Evolutionary conservation across 179 eudicot species (phyloP).

Genomic region (Sideroxylon spinosum): DNA sequence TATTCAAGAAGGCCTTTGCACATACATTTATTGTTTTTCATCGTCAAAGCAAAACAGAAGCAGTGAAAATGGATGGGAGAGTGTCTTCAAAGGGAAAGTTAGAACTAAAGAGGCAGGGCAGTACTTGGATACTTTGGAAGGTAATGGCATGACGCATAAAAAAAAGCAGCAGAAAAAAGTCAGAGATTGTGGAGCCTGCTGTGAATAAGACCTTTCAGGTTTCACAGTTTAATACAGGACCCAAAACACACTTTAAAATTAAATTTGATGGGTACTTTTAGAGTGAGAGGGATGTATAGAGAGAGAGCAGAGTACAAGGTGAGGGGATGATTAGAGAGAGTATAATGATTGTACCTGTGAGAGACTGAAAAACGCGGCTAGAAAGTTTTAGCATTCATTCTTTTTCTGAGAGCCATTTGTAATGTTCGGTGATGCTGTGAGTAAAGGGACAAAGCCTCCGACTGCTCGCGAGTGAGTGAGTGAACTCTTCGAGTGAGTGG

Average conservation of each 20-base stretch:
- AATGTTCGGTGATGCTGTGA: background rate
- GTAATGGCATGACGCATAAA: background rate
- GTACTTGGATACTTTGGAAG: background rate
- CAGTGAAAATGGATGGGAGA: no score
- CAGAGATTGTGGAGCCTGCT: slow-evolving; percentile 37
- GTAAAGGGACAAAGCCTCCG: background rate
- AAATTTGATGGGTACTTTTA: background rate
- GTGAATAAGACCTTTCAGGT: slow-evolving; percentile 47
- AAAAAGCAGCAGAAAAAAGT: slow-evolving; percentile 26
- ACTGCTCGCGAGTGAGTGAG: background rate
- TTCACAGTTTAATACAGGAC: background rate
- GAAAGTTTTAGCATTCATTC: background rate
- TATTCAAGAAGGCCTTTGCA: no score
- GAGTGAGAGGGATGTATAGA: background rate
- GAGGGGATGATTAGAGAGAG: background rate
- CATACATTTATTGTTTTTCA: no score
- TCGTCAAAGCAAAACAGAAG: no score
- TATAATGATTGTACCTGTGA: background rate
- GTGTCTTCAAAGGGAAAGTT: no score
- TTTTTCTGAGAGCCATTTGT: background rate
- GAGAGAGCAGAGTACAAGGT: background rate
- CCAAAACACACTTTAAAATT: background rate
- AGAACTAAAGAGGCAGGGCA: no score
- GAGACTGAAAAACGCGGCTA: background rate
- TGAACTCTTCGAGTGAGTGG: no score